Base-by-base conservation (phyloP, 441 rosid genomes). In the Omphalea diandra region DNA sequence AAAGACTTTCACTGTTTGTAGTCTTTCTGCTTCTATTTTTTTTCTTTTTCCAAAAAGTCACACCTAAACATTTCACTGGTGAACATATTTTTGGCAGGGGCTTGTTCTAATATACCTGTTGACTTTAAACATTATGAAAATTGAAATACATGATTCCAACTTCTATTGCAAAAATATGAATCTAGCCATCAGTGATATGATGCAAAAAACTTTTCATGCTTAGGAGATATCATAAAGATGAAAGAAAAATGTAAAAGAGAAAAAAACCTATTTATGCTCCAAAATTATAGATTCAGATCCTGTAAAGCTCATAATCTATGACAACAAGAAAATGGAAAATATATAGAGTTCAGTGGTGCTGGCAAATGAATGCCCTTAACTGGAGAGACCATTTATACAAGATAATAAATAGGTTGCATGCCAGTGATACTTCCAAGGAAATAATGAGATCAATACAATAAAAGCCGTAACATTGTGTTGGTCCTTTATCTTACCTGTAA, bases 401-500 rank as follows among this genome's bases (percentile, higher is more conserved):
- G 3, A 22, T 61, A 24, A 7, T 33, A 38, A 61, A 38, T 11
- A 22, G 32, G 32, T 40, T 20, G n/a, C n/a, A n/a, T n/a, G n/a
- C n/a, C n/a, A n/a, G n/a, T n/a, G n/a, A n/a, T n/a, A n/a, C n/a
- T n/a, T n/a, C n/a, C n/a, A n/a, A n/a, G n/a, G n/a, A n/a, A n/a
- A n/a, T n/a, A n/a, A n/a, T n/a, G 15, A 4, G 9, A 18, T 6
- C 18, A 26, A 26, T 26, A n/a, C n/a, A n/a, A n/a, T n/a, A n/a
- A n/a, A n/a, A n/a, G n/a, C n/a, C n/a, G n/a, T n/a, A n/a, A n/a
- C 49, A 20, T 17, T 7, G 5, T 46, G 17, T 32, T 8, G 15
- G 49, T 50, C 38, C 58, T 50, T 44, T 46, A 20, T 57, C 70
- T 82, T 62, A 88, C 97, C 97, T 70, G 97, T 91, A 81, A 89